A percentile compares a stretch with the other conserved stretches of the same genome.
Conservation (phyloP, 169 alveolate species). For the Toxoplasma gondii region DNA sequence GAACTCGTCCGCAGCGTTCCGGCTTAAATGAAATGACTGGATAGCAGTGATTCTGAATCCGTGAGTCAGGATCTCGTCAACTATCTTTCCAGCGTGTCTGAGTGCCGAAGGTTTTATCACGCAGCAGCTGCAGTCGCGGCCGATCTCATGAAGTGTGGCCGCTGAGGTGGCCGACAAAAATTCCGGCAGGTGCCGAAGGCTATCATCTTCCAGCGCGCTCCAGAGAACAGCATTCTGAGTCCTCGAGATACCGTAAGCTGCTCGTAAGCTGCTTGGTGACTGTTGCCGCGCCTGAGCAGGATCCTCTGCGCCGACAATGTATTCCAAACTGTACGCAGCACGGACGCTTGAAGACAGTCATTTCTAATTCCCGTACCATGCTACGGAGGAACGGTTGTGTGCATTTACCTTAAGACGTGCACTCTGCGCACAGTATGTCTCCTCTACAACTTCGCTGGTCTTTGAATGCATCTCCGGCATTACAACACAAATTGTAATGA, state of each 20-base stretch:
- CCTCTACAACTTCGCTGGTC: too few species aligned
- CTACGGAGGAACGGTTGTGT: too few species aligned
- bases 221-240: neutral
- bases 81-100: constrained; percentile 85
- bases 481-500: too few species aligned
- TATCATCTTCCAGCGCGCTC: neutral
- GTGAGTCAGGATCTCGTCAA: constrained; percentile 81
- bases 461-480: too few species aligned
- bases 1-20: constrained; percentile 87
- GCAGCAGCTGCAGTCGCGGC: constrained; percentile 84
- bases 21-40: constrained; percentile 83
- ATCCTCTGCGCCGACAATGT: constrained; percentile 3
- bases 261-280: constrained; percentile 12
- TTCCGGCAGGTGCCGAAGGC: neutral
- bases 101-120: constrained; percentile 79
- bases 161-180: neutral
- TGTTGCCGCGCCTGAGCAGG: neutral
- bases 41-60: constrained; percentile 89
- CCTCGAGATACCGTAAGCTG: constrained; percentile 15
- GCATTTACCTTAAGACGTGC: neutral
- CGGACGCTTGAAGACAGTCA: neutral
- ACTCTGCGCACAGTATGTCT: too few species aligned
- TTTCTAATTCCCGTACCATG: too few species aligned
- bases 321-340: constrained; percentile 7
- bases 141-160: neutral